Evolutionary conservation across 2,329 filamentous ascomycete species (phyloP).

Genomic region (Chrysoporthe deuterocubensis): DNA sequence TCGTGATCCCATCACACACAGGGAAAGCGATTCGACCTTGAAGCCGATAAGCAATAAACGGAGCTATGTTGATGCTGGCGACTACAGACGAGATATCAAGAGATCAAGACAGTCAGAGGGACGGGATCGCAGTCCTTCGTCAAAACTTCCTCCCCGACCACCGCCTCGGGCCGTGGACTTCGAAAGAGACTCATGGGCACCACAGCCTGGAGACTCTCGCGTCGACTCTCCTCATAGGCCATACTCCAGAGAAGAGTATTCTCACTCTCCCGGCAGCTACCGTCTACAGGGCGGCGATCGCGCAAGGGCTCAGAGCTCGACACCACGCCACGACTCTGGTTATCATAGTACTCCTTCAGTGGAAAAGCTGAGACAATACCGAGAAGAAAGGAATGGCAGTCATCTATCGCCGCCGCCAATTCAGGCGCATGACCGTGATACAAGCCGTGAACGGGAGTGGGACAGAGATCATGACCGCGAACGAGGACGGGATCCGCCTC

Average conservation of each 20-base stretch:
- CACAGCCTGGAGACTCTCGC: conserved; percentile 18
- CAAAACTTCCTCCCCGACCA: conserved; percentile 19
- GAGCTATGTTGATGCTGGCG: neutral
- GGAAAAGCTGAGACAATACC: conserved; percentile 18
- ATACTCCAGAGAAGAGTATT: conserved; percentile 20
- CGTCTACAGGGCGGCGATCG: conserved; percentile 19
- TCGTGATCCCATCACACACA: neutral
- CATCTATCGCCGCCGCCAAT: conserved; percentile 22
- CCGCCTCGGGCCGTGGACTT: conserved; percentile 11
- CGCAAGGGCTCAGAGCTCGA: conserved; percentile 17
- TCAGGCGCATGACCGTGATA: conserved; percentile 18
- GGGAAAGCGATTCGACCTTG: neutral
- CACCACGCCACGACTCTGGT: conserved; percentile 28
- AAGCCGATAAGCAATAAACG: conserved; percentile 15
- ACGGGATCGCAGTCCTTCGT: conserved; percentile 18
- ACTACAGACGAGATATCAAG: conserved; percentile 21
- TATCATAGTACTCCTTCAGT: conserved; percentile 24
- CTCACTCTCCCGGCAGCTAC: conserved; percentile 23
- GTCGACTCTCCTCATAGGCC: conserved; percentile 19
- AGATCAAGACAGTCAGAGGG: conserved; percentile 13
- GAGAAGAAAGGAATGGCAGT: conserved; percentile 15
- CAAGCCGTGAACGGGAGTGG: conserved; percentile 7
- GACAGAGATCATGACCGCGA: neutral
- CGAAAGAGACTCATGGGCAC: conserved; percentile 18
- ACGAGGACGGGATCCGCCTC: neutral